Conservation (phyloP, 345 rosid genomes). For the Cardamine chenopodiifolia region DNA sequence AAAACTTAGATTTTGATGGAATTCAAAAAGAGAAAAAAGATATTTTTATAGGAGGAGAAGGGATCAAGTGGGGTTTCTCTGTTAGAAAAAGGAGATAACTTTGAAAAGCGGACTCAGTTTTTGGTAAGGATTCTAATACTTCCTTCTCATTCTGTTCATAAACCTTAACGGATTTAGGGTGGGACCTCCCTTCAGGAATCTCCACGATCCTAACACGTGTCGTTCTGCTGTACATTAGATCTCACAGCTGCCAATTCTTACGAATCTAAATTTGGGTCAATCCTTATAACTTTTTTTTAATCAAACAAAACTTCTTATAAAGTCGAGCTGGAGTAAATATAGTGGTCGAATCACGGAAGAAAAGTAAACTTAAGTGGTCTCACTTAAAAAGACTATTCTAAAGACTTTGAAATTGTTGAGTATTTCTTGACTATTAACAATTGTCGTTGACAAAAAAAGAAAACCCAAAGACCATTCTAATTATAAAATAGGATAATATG, state of each 20-base stretch:
- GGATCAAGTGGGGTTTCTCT: conserved; percentile 32
- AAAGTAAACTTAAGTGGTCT: conserved; percentile 6
- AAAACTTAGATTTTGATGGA: conserved; percentile 4
- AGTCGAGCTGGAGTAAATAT: neutral
- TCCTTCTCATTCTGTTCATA: neutral
- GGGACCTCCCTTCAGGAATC: conserved; percentile 3
- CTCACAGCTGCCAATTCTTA: conserved; percentile 17
- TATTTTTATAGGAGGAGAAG: neutral
- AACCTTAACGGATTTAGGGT: conserved; percentile 22
- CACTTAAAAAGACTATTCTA: neutral
- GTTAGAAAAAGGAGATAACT: conserved; percentile 25
- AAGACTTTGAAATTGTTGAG: neutral
- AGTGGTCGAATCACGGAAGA: conserved; percentile 13
- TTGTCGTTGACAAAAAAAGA: conserved; percentile 1
- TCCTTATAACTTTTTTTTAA: neutral
- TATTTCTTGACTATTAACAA: neutral
- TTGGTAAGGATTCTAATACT: conserved; percentile 6
- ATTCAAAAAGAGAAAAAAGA: neutral
- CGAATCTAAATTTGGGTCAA: conserved; percentile 19
- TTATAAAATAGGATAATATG: neutral
- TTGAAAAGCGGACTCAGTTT: conserved; percentile 37
- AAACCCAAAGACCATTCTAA: neutral
- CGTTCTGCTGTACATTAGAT: neutral
- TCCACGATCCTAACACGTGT: conserved; percentile 34
- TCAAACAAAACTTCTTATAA: neutral